Evolutionary conservation across 257 asterid genomes (phyloP).

Genomic region (Verbascum thapsus): DNA sequence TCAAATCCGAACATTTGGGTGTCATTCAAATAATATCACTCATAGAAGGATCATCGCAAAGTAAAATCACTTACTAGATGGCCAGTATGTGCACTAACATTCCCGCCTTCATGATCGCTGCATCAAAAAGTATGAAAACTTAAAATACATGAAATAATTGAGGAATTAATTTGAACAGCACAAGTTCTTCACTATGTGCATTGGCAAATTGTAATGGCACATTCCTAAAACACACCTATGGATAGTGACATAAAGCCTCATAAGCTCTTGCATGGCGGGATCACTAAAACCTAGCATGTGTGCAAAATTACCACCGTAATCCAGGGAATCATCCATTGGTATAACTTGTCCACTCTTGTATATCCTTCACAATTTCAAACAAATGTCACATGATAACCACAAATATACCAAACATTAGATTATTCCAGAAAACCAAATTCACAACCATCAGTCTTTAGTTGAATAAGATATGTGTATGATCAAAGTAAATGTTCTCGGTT

Average conservation of each 20-base stretch:
- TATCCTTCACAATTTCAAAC: constrained; percentile 61
- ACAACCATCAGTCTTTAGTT: too few relatives aligned
- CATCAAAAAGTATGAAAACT: constrained; percentile 16
- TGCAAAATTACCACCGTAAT: constrained; percentile 69
- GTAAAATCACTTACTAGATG: constrained; percentile 51
- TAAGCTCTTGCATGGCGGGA: constrained; percentile 66
- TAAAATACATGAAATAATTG: constrained; percentile 1
- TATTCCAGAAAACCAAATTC: too few relatives aligned
- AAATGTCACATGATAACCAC: too few relatives aligned
- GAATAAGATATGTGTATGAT: too few relatives aligned
- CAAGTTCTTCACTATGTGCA: neutral
- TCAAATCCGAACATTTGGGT: neutral
- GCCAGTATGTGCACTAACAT: constrained; percentile 79
- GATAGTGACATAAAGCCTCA: constrained; percentile 72
- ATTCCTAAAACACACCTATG: constrained; percentile 48
- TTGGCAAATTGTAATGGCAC: neutral
- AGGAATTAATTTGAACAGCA: neutral
- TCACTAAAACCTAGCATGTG: constrained; percentile 68
- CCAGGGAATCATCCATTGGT: constrained; percentile 57
- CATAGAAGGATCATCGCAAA: constrained; percentile 5
- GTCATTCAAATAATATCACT: neutral
- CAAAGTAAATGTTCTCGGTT: too few relatives aligned
- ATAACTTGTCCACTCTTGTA: constrained; percentile 59
- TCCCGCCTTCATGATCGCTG: constrained; percentile 81
- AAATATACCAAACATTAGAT: too few relatives aligned